Percentiles rank a stretch among this genome's conserved stretches.
phyloP scores from a whole-genome alignment of 345 rosid species.

The Hibiscus syriacus region DNA sequence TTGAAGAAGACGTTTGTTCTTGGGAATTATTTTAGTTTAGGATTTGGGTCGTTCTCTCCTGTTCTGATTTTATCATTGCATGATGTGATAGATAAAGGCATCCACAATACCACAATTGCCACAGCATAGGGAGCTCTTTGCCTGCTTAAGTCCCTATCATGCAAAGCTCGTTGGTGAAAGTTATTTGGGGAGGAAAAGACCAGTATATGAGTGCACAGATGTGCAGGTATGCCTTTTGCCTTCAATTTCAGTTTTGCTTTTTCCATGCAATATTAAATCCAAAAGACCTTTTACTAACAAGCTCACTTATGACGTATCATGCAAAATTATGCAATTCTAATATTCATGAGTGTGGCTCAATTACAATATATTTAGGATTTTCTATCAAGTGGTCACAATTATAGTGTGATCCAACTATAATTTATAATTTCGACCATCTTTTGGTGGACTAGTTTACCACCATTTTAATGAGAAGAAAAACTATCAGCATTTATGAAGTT shows the following conservation, averaged over 20 bases:
- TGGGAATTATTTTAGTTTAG: neutral
- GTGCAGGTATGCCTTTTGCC: constrained; percentile 47
- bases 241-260: neutral
- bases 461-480: too few species aligned
- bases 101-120: constrained; percentile 77
- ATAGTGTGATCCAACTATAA: neutral
- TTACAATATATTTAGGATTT: too few species aligned
- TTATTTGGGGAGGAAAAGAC: constrained; percentile 78
- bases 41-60: neutral
- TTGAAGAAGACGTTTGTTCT: neutral
- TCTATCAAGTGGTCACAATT: too few species aligned
- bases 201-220: constrained; percentile 79
- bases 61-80: constrained; percentile 2
- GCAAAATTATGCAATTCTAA: neutral
- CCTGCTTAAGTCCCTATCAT: constrained; percentile 64
- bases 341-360: neutral
- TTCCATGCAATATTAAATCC: neutral
- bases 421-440: neutral
- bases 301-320: neutral
- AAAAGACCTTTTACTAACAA: neutral
- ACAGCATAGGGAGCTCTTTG: constrained; percentile 57
- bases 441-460: neutral
- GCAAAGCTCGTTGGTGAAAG: constrained; percentile 92
- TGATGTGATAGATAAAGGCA: constrained; percentile 54
- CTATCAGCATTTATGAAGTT: too few species aligned